Conservation (phyloP, 192 early-diverging fungal species). For the Mycoemilia scoparia region DNA sequence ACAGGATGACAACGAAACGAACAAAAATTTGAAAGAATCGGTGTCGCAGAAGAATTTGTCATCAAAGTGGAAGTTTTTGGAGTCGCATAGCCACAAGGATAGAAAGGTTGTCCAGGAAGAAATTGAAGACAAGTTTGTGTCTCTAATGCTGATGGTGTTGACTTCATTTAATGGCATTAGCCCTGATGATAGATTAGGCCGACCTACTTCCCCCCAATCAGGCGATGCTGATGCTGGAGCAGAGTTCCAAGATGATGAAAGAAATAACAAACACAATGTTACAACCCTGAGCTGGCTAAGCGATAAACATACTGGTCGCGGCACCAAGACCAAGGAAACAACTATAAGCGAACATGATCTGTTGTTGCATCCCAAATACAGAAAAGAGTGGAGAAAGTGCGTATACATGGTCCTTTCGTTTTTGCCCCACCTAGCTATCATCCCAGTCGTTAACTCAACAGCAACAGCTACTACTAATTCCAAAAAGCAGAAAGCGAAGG, state of each 20-base stretch:
- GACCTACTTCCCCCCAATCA: neutral
- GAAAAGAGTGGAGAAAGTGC: no score
- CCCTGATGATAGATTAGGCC: neutral
- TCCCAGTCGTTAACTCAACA: neutral
- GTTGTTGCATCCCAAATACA: no score
- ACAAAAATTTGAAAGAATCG: neutral
- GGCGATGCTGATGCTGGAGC: neutral
- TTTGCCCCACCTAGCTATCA: neutral
- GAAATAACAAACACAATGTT: neutral
- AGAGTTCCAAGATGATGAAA: neutral
- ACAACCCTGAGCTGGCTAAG: neutral
- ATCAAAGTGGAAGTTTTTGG: slow-evolving; percentile 5
- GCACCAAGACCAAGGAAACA: neutral
- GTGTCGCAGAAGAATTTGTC: neutral
- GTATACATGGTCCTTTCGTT: no score
- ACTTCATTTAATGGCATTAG: slow-evolving; percentile 2
- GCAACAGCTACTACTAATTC: no score
- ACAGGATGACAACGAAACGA: neutral
- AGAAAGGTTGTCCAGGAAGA: slow-evolving; percentile 29
- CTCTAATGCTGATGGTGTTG: slow-evolving; percentile 16
- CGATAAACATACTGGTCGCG: neutral
- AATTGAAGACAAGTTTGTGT: slow-evolving; percentile 46
- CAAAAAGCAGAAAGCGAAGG: no score
- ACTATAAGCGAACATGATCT: no score
- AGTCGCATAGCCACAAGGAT: no score